Evolutionary conservation across 192 early-diverging fungal genomes (phyloP).

Genomic region (Coemansia sp.): DNA sequence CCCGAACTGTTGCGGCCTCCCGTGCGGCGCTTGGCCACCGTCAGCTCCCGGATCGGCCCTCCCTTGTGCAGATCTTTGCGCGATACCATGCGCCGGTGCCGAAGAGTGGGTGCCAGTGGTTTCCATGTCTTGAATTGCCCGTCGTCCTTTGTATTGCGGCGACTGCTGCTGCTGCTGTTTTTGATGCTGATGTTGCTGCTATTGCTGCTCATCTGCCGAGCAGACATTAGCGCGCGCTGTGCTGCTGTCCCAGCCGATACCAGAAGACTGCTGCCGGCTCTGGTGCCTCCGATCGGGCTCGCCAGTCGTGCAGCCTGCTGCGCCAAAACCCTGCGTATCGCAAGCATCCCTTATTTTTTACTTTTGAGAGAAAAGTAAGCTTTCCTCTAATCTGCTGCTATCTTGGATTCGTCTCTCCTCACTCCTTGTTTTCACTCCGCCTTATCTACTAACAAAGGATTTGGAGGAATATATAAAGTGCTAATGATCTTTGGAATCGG

Average conservation of each 20-base stretch:
- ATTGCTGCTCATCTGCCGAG: conserved; percentile 18
- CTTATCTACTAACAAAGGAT: too few species aligned
- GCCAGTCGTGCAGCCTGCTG: conserved; percentile 6
- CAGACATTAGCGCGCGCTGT: conserved; percentile 10
- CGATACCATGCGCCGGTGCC: conserved; percentile 81
- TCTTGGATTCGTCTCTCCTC: too few species aligned
- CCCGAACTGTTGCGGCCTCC: conserved; percentile 92
- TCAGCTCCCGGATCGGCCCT: conserved; percentile 74
- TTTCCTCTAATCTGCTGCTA: too few species aligned
- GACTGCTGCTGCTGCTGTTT: too few species aligned
- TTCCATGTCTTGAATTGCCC: conserved; percentile 94
- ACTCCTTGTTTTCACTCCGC: too few species aligned
- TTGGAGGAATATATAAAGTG: too few species aligned
- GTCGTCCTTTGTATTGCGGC: conserved; percentile 41
- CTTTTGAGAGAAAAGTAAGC: neutral
- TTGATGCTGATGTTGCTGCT: too few species aligned
- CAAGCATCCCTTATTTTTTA: conserved; percentile 9
- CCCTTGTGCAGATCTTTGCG: conserved; percentile 90
- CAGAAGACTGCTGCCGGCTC: neutral
- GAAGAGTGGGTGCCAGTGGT: conserved; percentile 80
- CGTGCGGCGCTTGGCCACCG: conserved; percentile 76
- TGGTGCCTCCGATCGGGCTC: neutral
- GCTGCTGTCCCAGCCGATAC: neutral
- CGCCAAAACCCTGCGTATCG: conserved; percentile 19
- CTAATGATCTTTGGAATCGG: too few species aligned